Conservation (phyloP, 768 basidiomycete species). For the Lactarius tabidus region DNA sequence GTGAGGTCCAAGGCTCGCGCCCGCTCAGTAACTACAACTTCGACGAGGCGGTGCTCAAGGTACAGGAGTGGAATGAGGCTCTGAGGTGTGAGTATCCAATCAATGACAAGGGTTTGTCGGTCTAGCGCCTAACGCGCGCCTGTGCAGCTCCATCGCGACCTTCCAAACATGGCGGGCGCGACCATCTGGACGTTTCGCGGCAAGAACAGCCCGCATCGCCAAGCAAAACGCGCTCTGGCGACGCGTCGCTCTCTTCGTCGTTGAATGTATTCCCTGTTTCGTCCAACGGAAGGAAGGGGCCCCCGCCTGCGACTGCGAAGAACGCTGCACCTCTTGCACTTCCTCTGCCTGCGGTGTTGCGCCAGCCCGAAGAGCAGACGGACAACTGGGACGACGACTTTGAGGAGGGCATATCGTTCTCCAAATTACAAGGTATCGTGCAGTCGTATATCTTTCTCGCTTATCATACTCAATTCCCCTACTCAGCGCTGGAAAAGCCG, state of each 20-base stretch:
- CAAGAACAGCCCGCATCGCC: constrained; percentile 41
- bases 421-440: constrained; percentile 65
- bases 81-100: constrained; percentile 63
- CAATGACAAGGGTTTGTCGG: constrained; percentile 3
- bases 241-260: constrained; percentile 18
- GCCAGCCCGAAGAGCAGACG: constrained; percentile 77
- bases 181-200: constrained; percentile 42
- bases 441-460: background rate
- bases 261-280: constrained; percentile 17
- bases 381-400: constrained; percentile 99
- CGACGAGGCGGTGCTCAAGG: constrained; percentile 90
- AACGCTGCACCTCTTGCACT: constrained; percentile 32
- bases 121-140: constrained; percentile 16
- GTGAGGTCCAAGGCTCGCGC: constrained; percentile 37
- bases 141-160: constrained; percentile 64
- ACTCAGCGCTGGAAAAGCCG: constrained; percentile 43
- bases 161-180: constrained; percentile 47
- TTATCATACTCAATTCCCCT: constrained; percentile 45
- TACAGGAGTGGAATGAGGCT: constrained; percentile 99
- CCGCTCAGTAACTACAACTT: constrained; percentile 80
- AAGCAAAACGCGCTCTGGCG: constrained; percentile 16
- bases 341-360: constrained; percentile 61
- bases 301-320: constrained; percentile 20
- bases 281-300: constrained; percentile 23
- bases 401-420: constrained; percentile 85